Conservation (phyloP, 768 basidiomycete species). For the Suillus subalutaceus region DNA sequence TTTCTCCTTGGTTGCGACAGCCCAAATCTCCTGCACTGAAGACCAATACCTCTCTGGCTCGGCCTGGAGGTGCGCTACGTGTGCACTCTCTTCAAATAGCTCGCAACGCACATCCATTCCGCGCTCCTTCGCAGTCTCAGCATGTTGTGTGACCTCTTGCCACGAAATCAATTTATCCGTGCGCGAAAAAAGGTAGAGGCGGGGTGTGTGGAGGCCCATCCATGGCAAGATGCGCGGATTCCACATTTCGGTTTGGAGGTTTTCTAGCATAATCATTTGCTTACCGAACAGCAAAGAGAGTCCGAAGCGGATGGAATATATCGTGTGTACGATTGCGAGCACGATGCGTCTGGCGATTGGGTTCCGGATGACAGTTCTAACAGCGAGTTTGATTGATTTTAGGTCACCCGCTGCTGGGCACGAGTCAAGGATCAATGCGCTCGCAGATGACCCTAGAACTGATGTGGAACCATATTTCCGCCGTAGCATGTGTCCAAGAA, state of each 20-base stretch:
- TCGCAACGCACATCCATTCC: conserved; percentile 32
- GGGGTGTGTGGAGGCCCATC: conserved; percentile 32
- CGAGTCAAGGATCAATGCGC: conserved; percentile 29
- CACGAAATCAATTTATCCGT: conserved; percentile 34
- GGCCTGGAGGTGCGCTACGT: conserved; percentile 36
- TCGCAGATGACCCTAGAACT: conserved; percentile 11
- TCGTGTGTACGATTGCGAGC: conserved; percentile 17
- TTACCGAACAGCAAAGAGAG: conserved; percentile 20
- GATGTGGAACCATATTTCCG: conserved; percentile 19
- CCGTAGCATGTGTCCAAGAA: conserved; percentile 22
- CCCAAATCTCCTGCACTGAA: conserved; percentile 26
- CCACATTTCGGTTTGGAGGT: conserved; percentile 17
- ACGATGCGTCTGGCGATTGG: conserved; percentile 19
- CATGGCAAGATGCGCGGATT: conserved; percentile 33
- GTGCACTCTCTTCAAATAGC: conserved; percentile 35
- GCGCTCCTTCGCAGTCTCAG: conserved; percentile 20
- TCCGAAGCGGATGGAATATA: conserved; percentile 16
- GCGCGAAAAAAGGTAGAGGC: conserved; percentile 40
- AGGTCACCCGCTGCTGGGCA: conserved; percentile 20
- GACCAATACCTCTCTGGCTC: conserved; percentile 32
- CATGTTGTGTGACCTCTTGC: conserved; percentile 29
- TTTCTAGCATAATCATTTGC: conserved; percentile 14
- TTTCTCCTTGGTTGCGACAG: conserved; percentile 11
- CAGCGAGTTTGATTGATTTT: conserved; percentile 20
- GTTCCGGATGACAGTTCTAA: conserved; percentile 24